Evolutionary conservation across 768 basidiomycete genomes (phyloP).

Genomic region (Thelephora ganbajun): DNA sequence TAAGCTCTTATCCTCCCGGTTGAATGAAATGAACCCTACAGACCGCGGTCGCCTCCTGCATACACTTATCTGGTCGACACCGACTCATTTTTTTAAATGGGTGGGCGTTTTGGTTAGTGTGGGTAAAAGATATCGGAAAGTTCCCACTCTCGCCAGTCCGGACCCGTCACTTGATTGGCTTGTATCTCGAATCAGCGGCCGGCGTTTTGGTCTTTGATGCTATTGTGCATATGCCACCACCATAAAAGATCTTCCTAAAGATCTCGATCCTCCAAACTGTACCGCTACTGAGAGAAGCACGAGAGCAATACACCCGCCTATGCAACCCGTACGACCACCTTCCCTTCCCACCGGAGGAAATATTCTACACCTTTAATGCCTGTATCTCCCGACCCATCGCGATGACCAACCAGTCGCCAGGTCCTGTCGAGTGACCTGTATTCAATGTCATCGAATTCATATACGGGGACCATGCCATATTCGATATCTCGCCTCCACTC

Average conservation of each 20-base stretch:
- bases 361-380: slow-evolving; percentile 57
- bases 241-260: neutral
- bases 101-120: too few relatives aligned
- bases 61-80: too few relatives aligned
- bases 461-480: slow-evolving; percentile 80
- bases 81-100: too few relatives aligned
- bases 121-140: too few relatives aligned
- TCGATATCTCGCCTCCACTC: slow-evolving; percentile 63
- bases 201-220: too few relatives aligned
- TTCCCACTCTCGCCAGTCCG: too few relatives aligned
- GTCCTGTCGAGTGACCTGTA: slow-evolving; percentile 55
- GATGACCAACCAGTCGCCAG: slow-evolving; percentile 81
- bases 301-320: neutral
- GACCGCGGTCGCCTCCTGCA: too few relatives aligned
- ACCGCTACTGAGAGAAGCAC: neutral
- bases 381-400: slow-evolving; percentile 73
- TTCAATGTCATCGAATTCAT: slow-evolving; percentile 67
- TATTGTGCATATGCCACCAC: too few relatives aligned
- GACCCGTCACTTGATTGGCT: too few relatives aligned
- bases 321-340: neutral
- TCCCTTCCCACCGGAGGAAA: neutral
- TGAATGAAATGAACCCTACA: too few relatives aligned
- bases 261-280: neutral
- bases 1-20: too few relatives aligned
- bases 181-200: too few relatives aligned